Percentiles rank a stretch among this genome's conserved stretches.
Conservation (phyloP, 768 basidiomycete genomes). For the Phaeotremella fagi region DNA sequence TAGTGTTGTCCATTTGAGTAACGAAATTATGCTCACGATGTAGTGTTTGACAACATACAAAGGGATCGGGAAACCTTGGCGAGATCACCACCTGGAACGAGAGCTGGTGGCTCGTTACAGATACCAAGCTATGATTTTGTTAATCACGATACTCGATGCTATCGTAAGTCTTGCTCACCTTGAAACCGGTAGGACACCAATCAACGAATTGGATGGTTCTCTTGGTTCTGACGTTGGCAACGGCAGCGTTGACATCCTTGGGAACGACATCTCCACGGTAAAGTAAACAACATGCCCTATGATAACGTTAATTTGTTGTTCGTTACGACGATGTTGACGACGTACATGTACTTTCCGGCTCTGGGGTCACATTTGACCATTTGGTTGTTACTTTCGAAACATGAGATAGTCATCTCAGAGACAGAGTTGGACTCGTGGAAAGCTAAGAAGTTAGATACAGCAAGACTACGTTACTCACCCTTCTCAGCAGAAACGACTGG, state of each 20-base stretch:
- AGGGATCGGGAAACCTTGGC: slow-evolving; percentile 89
- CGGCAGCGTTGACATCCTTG: slow-evolving; percentile 90
- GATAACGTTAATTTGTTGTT: too few relatives aligned
- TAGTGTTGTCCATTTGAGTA: too few relatives aligned
- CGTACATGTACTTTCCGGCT: slow-evolving; percentile 89
- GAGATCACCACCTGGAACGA: slow-evolving; percentile 88
- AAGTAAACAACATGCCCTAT: slow-evolving; percentile 70
- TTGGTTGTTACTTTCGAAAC: slow-evolving; percentile 94
- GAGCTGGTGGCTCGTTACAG: slow-evolving; percentile 91
- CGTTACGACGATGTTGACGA: not conserved
- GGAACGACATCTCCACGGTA: slow-evolving; percentile 97
- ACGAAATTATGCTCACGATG: slow-evolving; percentile 34
- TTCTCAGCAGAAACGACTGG: slow-evolving; percentile 89
- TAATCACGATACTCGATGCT: slow-evolving; percentile 3
- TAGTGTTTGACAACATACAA: slow-evolving; percentile 88
- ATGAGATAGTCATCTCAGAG: slow-evolving; percentile 95
- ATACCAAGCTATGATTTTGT: slow-evolving; percentile 73
- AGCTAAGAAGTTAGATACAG: slow-evolving; percentile 49
- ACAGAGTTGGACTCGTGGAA: slow-evolving; percentile 96
- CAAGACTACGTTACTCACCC: slow-evolving; percentile 26
- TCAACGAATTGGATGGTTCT: slow-evolving; percentile 97
- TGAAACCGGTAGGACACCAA: slow-evolving; percentile 88
- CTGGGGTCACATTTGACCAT: slow-evolving; percentile 96
- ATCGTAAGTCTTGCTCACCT: slow-evolving; percentile 52
- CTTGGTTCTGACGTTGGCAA: slow-evolving; percentile 93